Percentiles rank a stretch among this genome's conserved stretches.
These are phyloP conservation scores for Hypomyces perniciosus DNA, from an alignment of 2,329 filamentous ascomycete genomes.

Conservation along the genomic window DNA sequence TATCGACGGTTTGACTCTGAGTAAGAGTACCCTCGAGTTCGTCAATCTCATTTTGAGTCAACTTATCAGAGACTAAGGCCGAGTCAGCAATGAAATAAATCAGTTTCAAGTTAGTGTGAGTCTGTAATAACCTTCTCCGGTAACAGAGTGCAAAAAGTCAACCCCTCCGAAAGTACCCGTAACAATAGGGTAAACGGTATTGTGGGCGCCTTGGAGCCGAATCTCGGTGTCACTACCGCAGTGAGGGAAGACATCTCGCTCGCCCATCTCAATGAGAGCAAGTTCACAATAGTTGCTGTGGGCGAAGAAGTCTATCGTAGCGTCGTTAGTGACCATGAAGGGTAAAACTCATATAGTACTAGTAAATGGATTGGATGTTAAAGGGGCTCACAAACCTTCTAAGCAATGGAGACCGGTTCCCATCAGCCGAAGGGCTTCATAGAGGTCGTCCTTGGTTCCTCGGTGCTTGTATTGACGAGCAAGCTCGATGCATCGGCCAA, in stretches of 20 bases:
- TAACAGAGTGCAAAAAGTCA: constrained; percentile 87
- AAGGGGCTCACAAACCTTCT: constrained; percentile 48
- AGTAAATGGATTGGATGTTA: background rate
- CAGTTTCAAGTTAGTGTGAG: no score
- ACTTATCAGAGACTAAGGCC: constrained; percentile 68
- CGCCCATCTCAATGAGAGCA: constrained; percentile 79
- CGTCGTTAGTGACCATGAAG: background rate
- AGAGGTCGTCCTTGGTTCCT: constrained; percentile 62
- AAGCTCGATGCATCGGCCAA: constrained; percentile 70
- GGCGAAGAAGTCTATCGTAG: constrained; percentile 66
- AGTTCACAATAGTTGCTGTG: constrained; percentile 93
- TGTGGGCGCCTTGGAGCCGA: constrained; percentile 58
- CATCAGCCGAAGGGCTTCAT: constrained; percentile 79
- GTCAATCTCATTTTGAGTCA: constrained; percentile 85
- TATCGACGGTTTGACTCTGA: constrained; percentile 56
- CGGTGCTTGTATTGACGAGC: constrained; percentile 61
- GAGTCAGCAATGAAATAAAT: constrained; percentile 4
- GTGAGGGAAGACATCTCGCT: constrained; percentile 76
- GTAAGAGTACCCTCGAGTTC: constrained; percentile 79
- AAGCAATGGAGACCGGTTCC: constrained; percentile 87
- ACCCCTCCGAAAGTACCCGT: constrained; percentile 94
- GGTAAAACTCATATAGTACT: background rate
- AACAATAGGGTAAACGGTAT: constrained; percentile 70
- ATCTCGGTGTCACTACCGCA: constrained; percentile 71
- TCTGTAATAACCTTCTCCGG: constrained; percentile 48